Evolutionary conservation across 352 stramenopile genomes (phyloP), one percentile per base, ranked within the genome.

Genomic region (Saprolegnia diclina): DNA sequence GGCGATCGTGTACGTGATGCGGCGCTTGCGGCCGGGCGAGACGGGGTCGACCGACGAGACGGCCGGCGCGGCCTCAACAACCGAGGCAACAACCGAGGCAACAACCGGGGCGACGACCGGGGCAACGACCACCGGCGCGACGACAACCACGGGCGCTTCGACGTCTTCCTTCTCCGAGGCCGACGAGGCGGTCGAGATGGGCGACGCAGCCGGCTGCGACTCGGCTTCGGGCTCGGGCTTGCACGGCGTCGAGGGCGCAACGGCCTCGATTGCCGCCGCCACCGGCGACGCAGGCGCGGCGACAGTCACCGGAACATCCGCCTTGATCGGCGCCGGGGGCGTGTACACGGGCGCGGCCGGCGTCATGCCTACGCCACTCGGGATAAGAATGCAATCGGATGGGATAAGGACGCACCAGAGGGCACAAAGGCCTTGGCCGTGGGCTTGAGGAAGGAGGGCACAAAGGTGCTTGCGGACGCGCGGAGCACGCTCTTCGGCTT

Each of bases 1-100:
- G 24, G 84, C 79, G 52, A 92, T 89, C 22, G 85, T 89, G 74
- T 90, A 92, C 53, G 88, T 77, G 72, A 90, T 83, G 46, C 82
- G 81, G 44, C 52, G 52, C 35, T 71, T 65, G 52, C 55, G 52
- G 11, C 35, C 29, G 24, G 52, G 14, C 14, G 52, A 29, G 9
- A 40, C 19, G 16, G 16, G 46, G 22, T 50, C 16, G 19, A 24
- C 14, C 38, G 29, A 29, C 24, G 19, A 19, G 42, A 44, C 57
- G 18, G 44, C n/a, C 14, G 10, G n/a, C 13, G 26, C 13, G 5
- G 11, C 38, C 14, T 46, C 37, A 32, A 24, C 38, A 9, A 29
- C 38, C 19, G 38, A 24, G 7, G 56, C 56, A 29, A 46, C 56
- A 4, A 7, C n/a, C n/a, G n/a, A n/a, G n/a, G n/a, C n/a, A n/a